A percentile compares a stretch with the other conserved stretches of the same genome.
These are phyloP conservation scores for Tremellales sp. DNA, from an alignment of 1,284 basidiomycete species.

Conservation along the genomic window DNA sequence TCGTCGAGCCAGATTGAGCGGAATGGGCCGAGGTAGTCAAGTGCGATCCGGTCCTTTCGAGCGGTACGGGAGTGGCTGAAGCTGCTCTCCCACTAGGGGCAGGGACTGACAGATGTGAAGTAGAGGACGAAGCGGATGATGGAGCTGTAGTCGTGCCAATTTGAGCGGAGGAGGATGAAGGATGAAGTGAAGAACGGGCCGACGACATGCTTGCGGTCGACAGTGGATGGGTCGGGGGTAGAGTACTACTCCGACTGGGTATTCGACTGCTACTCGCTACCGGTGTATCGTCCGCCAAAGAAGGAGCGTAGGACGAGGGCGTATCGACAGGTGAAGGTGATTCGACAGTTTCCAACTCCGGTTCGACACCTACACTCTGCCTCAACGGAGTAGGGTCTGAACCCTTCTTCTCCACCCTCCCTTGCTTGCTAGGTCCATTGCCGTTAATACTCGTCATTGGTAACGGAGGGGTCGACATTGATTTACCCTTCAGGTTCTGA, in stretches of 20 bases:
- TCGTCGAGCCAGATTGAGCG: too few relatives aligned
- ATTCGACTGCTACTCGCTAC: background rate
- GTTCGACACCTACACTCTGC: conserved; percentile 5
- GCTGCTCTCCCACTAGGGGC: background rate
- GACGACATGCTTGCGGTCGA: too few relatives aligned
- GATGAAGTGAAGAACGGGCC: too few relatives aligned
- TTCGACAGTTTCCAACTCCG: background rate
- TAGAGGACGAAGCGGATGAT: background rate
- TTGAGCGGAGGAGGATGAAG: background rate
- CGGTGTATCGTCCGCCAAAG: background rate
- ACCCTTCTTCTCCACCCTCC: conserved; percentile 14
- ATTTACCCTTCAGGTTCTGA: background rate
- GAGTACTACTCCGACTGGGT: too few relatives aligned
- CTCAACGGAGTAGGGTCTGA: conserved; percentile 28
- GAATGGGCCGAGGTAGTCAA: too few relatives aligned
- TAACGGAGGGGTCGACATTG: background rate
- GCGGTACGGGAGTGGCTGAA: background rate
- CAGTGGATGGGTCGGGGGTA: too few relatives aligned
- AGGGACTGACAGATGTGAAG: background rate
- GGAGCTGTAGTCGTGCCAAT: background rate
- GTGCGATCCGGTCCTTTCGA: background rate
- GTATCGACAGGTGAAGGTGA: too few relatives aligned
- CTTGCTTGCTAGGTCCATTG: background rate
- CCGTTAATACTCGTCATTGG: too few relatives aligned
- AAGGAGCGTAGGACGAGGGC: too few relatives aligned